A percentile compares a stretch with the other conserved stretches of the same genome.
Conservation (phyloP, 257 asterid genomes). For the Verbena officinalis region DNA sequence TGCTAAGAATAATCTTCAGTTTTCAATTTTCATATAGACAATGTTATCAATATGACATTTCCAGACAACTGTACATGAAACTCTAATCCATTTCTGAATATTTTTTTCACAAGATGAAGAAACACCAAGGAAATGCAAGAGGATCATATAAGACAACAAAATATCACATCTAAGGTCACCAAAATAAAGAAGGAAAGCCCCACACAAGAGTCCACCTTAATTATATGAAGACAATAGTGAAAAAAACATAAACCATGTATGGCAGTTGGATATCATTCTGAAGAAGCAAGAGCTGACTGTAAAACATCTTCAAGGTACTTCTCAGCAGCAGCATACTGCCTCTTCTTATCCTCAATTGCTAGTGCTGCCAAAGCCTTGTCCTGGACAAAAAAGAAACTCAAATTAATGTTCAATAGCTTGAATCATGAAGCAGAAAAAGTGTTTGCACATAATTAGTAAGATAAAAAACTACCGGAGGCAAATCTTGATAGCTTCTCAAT, state of each 20-base stretch:
- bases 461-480: slow-evolving; percentile 75
- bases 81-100: background rate
- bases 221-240: slow-evolving; percentile 3
- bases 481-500: slow-evolving; percentile 96
- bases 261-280: slow-evolving; percentile 45
- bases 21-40: slow-evolving; percentile 11
- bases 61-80: slow-evolving; percentile 10
- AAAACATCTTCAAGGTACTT: slow-evolving; percentile 93
- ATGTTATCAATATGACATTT: slow-evolving; percentile 4
- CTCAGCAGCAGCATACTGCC: slow-evolving; percentile 95
- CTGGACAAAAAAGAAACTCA: slow-evolving; percentile 38
- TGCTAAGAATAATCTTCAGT: background rate
- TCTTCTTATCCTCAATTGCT: slow-evolving; percentile 95
- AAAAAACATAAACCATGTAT: slow-evolving; percentile 1
- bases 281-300: slow-evolving; percentile 95
- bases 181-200: slow-evolving; percentile 1
- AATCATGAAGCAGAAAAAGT: slow-evolving; percentile 7
- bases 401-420: slow-evolving; percentile 15
- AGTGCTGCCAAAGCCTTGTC: slow-evolving; percentile 97
- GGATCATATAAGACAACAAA: slow-evolving; percentile 3
- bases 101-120: background rate
- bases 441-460: background rate
- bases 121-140: slow-evolving; percentile 16
- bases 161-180: slow-evolving; percentile 12
- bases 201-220: slow-evolving; percentile 8